Evolutionary conservation across 495 filamentous ascomycete genomes (phyloP).

Genomic region (Penicilliopsis zonata): DNA sequence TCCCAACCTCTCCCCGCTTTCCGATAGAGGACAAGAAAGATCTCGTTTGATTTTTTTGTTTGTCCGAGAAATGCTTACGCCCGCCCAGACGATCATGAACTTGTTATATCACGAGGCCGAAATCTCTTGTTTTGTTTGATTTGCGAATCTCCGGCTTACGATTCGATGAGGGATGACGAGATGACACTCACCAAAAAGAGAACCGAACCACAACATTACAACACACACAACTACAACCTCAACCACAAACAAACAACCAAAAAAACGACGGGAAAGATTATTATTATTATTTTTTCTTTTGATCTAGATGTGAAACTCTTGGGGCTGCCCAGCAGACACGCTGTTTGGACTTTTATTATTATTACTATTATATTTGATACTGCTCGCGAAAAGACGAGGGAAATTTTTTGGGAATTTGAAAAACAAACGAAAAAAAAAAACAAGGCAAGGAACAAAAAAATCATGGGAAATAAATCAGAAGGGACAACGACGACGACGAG

Average conservation of each 20-base stretch:
- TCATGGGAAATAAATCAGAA: too few species aligned
- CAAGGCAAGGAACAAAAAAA: background rate
- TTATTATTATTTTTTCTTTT: too few species aligned
- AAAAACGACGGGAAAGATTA: too few species aligned
- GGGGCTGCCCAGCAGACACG: slow-evolving; percentile 36
- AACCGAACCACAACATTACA: too few species aligned
- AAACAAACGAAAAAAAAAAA: slow-evolving; percentile 6
- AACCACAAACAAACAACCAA: slow-evolving; percentile 26
- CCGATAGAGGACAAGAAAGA: slow-evolving; percentile 20
- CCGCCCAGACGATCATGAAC: slow-evolving; percentile 35
- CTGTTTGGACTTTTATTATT: slow-evolving; percentile 22
- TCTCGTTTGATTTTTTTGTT: slow-evolving; percentile 33
- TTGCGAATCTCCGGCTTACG: slow-evolving; percentile 36
- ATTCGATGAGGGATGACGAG: slow-evolving; percentile 47
- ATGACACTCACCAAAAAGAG: slow-evolving; percentile 33
- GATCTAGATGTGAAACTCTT: slow-evolving; percentile 38
- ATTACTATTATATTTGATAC: slow-evolving; percentile 16
- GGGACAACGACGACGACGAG: slow-evolving; percentile 9
- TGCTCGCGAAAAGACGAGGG: slow-evolving; percentile 9
- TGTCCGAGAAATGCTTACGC: too few species aligned
- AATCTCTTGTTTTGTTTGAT: slow-evolving; percentile 4
- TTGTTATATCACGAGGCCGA: slow-evolving; percentile 36
- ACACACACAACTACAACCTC: too few species aligned
- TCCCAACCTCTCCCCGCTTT: too few species aligned
- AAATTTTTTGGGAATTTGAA: slow-evolving; percentile 7